These are phyloP conservation scores for Micractinium conductrix DNA, from an alignment of 139 green algal species.

Conservation along the genomic window DNA sequence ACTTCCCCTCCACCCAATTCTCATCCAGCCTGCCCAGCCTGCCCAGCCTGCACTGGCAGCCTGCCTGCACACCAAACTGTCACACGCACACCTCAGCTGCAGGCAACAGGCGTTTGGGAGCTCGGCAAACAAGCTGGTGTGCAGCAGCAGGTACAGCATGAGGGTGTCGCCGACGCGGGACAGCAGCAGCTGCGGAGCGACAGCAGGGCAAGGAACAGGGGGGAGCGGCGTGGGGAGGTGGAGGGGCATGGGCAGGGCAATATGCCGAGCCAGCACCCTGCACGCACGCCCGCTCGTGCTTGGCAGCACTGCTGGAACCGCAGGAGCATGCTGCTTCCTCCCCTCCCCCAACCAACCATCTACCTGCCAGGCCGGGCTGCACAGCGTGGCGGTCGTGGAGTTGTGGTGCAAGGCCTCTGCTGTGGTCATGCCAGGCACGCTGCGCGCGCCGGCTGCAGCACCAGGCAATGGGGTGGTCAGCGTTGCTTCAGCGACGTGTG, in stretches of 20 bases:
- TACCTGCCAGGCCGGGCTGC: slow-evolving; percentile 32
- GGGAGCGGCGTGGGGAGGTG: background rate
- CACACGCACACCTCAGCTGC: slow-evolving; percentile 58
- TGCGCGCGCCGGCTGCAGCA: background rate
- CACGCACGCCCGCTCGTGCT: too few species aligned
- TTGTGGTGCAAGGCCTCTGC: slow-evolving; percentile 54
- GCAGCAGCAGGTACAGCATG: slow-evolving; percentile 76
- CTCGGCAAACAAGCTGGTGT: slow-evolving; percentile 64
- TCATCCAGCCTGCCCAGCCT: background rate
- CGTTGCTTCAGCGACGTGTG: too few species aligned
- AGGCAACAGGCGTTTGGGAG: slow-evolving; percentile 67
- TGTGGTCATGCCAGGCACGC: slow-evolving; percentile 46
- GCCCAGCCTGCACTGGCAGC: too few species aligned
- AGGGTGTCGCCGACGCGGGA: slow-evolving; percentile 68
- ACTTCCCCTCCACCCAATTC: background rate
- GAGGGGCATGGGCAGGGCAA: background rate
- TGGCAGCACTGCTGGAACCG: too few species aligned
- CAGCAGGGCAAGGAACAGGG: background rate
- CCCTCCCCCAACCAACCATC: too few species aligned
- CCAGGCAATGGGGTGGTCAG: background rate
- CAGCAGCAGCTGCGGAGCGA: slow-evolving; percentile 58
- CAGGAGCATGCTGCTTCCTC: too few species aligned
- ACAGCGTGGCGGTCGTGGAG: slow-evolving; percentile 37
- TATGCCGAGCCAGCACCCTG: background rate
- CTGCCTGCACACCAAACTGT: too few species aligned